Percentiles rank a stretch among this genome's conserved stretches.
Conservation (phyloP, 2,329 filamentous ascomycete species). For the Microcyclospora tardicrescens region DNA sequence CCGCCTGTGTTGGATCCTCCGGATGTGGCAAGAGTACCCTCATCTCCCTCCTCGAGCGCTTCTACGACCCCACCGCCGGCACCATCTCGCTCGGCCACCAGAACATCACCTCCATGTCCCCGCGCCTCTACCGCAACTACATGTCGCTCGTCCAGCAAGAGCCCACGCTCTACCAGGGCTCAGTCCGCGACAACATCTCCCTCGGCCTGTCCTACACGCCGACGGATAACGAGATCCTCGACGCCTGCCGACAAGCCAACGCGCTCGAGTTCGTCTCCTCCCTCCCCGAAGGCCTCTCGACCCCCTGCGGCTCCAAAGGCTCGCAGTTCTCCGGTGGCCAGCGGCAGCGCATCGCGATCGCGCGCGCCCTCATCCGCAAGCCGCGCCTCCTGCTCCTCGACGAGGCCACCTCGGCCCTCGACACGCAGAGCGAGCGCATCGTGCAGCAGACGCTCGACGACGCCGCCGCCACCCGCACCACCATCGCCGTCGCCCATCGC, state of each 20-base stretch:
- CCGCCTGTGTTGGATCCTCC: constrained; percentile 35
- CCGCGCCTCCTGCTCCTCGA: constrained; percentile 44
- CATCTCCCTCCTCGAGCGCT: constrained; percentile 34
- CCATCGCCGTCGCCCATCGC: constrained; percentile 30
- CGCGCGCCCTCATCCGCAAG: constrained; percentile 40
- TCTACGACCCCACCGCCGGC: constrained; percentile 32
- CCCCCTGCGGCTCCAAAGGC: constrained; percentile 37
- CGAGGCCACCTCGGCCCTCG: constrained; percentile 47
- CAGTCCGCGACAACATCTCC: constrained; percentile 46
- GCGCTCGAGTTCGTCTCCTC: constrained; percentile 41
- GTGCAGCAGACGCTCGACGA: constrained; percentile 56
- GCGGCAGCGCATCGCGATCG: constrained; percentile 43
- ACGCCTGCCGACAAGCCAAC: constrained; percentile 39
- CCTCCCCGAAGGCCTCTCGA: constrained; percentile 39
- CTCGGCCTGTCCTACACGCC: constrained; percentile 30
- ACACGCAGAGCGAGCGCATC: constrained; percentile 52
- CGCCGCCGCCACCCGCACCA: constrained; percentile 28
- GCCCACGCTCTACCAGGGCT: constrained; percentile 57
- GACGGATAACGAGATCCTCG: constrained; percentile 29
- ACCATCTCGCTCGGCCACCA: constrained; percentile 39
- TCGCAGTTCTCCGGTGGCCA: constrained; percentile 42
- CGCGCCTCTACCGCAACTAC: constrained; percentile 48
- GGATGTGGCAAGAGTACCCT: constrained; percentile 37
- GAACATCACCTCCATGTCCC: constrained; percentile 46
- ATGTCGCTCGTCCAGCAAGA: constrained; percentile 65